Evolutionary conservation across 2,329 filamentous ascomycete genomes (phyloP).

Genomic region (Aureobasidium sp.): DNA sequence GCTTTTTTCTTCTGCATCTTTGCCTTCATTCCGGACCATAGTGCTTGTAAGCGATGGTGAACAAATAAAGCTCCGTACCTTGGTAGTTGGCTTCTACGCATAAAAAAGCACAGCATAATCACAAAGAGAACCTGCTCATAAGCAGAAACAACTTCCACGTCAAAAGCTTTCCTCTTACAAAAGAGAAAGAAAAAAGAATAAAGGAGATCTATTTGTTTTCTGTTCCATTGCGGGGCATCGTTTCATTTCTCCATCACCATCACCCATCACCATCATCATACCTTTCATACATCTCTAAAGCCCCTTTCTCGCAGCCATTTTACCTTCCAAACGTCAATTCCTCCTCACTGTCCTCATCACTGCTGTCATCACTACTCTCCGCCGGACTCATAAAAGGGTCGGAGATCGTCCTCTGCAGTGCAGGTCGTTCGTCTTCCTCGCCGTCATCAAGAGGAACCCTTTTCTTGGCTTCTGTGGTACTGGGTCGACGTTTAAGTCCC

Average conservation of each 20-base stretch:
- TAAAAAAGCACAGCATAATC: no score
- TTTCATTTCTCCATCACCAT: neutral
- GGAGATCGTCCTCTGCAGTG: neutral
- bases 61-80: no score
- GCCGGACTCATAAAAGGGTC: neutral
- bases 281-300: neutral
- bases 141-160: no score
- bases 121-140: no score
- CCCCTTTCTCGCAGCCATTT: neutral
- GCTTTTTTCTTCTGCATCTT: neutral
- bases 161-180: no score
- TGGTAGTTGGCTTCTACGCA: no score
- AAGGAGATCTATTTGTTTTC: neutral
- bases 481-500: conserved; percentile 23
- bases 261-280: neutral
- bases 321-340: neutral
- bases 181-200: neutral
- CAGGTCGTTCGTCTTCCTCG: neutral
- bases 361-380: neutral
- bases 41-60: no score
- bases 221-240: neutral
- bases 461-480: conserved; percentile 31
- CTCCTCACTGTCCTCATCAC: neutral
- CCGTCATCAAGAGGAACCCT: conserved; percentile 22
- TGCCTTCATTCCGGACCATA: no score